Percentiles rank a stretch among this genome's conserved stretches.
Conservation (phyloP, 805 yeast species). For the Starmerella geochares region DNA sequence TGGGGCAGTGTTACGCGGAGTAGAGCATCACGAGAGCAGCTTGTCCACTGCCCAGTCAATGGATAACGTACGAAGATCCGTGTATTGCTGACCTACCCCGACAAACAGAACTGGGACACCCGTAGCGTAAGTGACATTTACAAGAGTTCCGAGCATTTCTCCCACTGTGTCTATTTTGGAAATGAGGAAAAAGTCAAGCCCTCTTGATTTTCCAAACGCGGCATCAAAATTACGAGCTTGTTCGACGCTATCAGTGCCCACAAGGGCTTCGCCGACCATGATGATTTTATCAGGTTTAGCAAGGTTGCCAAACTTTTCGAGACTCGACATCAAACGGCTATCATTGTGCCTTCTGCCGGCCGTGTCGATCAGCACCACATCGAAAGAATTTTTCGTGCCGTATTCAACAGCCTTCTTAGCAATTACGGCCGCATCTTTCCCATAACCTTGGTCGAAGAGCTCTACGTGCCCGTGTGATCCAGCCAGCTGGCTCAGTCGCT, state of each 20-base stretch:
- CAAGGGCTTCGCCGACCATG: conserved; percentile 97
- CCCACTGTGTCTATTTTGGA: conserved; percentile 97
- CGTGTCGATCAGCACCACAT: conserved; percentile 86
- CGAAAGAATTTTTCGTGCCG: conserved; percentile 61
- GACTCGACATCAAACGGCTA: conserved; percentile 86
- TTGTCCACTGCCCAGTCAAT: conserved; percentile 87
- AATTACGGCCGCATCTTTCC: conserved; percentile 92
- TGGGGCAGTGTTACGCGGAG: too few species aligned
- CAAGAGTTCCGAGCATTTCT: conserved; percentile 90
- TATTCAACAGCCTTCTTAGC: conserved; percentile 82
- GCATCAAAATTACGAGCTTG: conserved; percentile 89
- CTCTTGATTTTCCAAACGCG: conserved; percentile 78
- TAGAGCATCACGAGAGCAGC: conserved; percentile 50
- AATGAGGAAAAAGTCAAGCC: conserved; percentile 79
- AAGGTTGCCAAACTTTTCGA: conserved; percentile 87
- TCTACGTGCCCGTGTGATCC: conserved; percentile 46
- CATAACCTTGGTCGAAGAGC: conserved; percentile 88
- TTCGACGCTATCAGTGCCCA: conserved; percentile 92
- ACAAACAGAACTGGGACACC: conserved; percentile 90
- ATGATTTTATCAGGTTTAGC: conserved; percentile 93
- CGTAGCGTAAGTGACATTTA: conserved; percentile 93
- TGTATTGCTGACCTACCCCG: conserved; percentile 94
- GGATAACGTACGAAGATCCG: conserved; percentile 80
- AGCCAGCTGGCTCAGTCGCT: conserved; percentile 57
- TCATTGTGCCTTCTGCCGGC: conserved; percentile 97